phyloP scores from a whole-genome alignment of 352 stramenopile species.

The Phytophthora kernoviae region DNA sequence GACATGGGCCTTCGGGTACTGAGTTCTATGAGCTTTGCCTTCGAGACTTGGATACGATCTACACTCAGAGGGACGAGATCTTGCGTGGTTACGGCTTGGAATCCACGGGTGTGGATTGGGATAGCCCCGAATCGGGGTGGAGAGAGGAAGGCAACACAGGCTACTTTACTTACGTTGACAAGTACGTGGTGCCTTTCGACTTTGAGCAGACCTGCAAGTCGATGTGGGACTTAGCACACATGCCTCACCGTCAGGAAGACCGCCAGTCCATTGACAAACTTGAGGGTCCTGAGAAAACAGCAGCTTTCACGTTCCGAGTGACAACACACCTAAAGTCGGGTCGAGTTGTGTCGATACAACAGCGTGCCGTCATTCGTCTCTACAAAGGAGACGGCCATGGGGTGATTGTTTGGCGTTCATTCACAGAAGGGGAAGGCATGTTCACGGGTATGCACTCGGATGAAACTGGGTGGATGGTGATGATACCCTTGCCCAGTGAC shows the following conservation, averaged over 20 bases:
- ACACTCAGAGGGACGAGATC: neutral
- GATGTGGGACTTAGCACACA: neutral
- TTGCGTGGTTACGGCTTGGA: neutral
- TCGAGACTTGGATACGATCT: slow-evolving; percentile 2
- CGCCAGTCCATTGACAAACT: neutral
- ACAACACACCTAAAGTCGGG: neutral
- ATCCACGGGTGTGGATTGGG: no score
- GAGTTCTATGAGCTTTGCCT: neutral
- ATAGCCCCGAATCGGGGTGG: no score
- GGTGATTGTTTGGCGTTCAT: slow-evolving; percentile 48
- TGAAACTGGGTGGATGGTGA: slow-evolving; percentile 16
- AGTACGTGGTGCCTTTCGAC: neutral
- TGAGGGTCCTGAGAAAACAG: neutral
- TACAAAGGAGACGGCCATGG: slow-evolving; percentile 47
- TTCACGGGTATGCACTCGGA: slow-evolving; percentile 11
- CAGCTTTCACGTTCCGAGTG: slow-evolving; percentile 15
- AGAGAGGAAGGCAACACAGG: no score
- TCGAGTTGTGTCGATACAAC: slow-evolving; percentile 1
- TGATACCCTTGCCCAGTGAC: neutral
- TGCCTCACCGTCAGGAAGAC: slow-evolving; percentile 1
- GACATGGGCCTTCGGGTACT: neutral
- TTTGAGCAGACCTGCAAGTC: neutral
- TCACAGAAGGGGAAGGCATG: slow-evolving; percentile 30
- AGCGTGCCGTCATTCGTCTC: slow-evolving; percentile 27
- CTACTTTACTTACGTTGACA: neutral